Base-by-base conservation (phyloP, 306 rosid species). In the Prosopis cineraria region DNA sequence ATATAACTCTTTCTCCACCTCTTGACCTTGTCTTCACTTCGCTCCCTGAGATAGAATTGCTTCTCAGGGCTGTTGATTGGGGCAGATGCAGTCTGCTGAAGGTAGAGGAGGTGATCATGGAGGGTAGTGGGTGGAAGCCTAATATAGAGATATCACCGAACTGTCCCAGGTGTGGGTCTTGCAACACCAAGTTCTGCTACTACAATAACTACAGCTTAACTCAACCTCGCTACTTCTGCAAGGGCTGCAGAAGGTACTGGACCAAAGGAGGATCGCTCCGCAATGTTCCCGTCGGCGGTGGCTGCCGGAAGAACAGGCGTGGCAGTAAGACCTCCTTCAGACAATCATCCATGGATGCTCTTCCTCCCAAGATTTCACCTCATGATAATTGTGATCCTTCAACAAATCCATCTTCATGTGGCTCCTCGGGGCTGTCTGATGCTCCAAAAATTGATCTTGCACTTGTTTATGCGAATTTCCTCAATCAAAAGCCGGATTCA, bases 191-290 rank as follows among this genome's bases (percentile, higher is more conserved):
- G 65, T 92, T 92, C 44, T 92, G 97, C 68, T 92, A 92, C 84
- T 89, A 92, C 92, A 92, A 92, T 56, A 92, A 92, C 85, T 92
- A 92, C 78, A 92, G 93, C 83, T 85, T 90, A 50, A 88, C 97
- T 17, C 96, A 92, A 67, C 97, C 97, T 7, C 68, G 97, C 63
- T 92, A 88, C 84, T 92, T 92, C 72, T 92, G 97, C 88, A 92
- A 89, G 63, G 90, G 91, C 29, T 92, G 93, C 68, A 87, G 96
- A 78, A 85, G 96, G 73, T 92, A 89, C 69, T 90, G 96, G 96
- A 92, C 97, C 27, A 92, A 89, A 83, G 97, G 97, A 5, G 97
- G 97, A 10, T 90, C 97, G 25, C 90, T 92, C 67, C 75, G 96
- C 7, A 86, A 92, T 37, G 93, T 92, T 2, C 97, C 97, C 0